These are phyloP conservation scores for Penicillium italicum DNA, from an alignment of 2,329 filamentous ascomycete genomes.

Conservation along the genomic window DNA sequence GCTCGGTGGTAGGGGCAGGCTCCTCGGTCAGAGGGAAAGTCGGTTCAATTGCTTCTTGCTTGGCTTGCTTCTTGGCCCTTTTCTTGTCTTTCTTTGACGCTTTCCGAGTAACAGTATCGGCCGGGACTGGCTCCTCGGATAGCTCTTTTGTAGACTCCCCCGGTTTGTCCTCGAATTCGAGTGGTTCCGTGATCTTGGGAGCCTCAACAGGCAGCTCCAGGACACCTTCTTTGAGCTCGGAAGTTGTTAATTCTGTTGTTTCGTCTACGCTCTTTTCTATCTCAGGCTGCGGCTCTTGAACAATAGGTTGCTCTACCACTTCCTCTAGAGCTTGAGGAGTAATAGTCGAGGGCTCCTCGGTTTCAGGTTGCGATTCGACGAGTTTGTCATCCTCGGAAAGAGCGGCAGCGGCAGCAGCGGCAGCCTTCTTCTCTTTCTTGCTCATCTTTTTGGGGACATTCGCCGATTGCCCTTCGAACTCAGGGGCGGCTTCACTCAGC, in stretches of 20 bases:
- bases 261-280: neutral
- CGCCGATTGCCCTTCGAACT: slow-evolving; percentile 6
- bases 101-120: slow-evolving; percentile 22
- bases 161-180: slow-evolving; percentile 1
- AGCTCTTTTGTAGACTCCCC: slow-evolving; percentile 8
- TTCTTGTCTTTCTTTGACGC: slow-evolving; percentile 39
- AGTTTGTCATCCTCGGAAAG: slow-evolving; percentile 7
- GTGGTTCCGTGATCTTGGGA: neutral
- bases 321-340: neutral
- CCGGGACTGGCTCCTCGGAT: slow-evolving; percentile 12
- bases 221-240: neutral
- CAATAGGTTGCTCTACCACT: neutral
- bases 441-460: slow-evolving; percentile 24
- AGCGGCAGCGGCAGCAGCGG: slow-evolving; percentile 8
- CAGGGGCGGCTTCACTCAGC: neutral
- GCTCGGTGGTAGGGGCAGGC: neutral
- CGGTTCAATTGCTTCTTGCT: slow-evolving; percentile 11
- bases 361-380: neutral
- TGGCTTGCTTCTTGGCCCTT: slow-evolving; percentile 30
- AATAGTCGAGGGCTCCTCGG: neutral
- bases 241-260: neutral
- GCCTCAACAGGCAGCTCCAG: neutral
- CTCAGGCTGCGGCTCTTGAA: neutral
- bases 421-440: slow-evolving; percentile 28
- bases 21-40: neutral